Base-by-base conservation (phyloP, 192 early-diverging fungal genomes). In the Coemansia sp. region DNA sequence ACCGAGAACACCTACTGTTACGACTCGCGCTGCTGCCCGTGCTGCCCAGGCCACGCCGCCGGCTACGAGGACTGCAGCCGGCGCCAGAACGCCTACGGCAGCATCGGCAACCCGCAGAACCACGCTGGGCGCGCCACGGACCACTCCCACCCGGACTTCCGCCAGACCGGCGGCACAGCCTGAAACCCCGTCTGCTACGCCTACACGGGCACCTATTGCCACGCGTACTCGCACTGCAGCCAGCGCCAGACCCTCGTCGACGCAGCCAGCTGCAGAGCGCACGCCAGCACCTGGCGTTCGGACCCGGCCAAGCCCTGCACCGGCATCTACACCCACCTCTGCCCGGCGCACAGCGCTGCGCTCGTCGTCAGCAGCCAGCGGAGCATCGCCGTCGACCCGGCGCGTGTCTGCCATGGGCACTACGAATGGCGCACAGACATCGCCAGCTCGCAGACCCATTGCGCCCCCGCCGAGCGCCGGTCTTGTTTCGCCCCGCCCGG, bases 401-500 rank as follows among this genome's bases (percentile, higher is more conserved):
- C 33, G 46, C 7, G 46, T 48, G 23, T 7, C 53, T 13, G 39
- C 53, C 15, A 6, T 23, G 38, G 40, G 53, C 40, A 14, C 53
- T n/a, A 16, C 38, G 20, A 54, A 54, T 20, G 53, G 53, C 5
- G 21, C 35, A 3, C 51, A 13, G 35, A 36, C 51, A 39, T 54
- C 53, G 39, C 53, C 53, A 11, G 53, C 37, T 19, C 53, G 53
- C 33, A 54, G 33, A 23, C n/a, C 53, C 0, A 39, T 20, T 41
- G 39, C 53, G 26, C 38, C 39, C 18, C 21, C 46, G 6, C 13
- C 44, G 0, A 23, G 44, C 8, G 44, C 46, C 12, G 16, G 46
- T n/a, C 13, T 48, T 21, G 46, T 48, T 23, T 54, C 53, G 12
- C 53, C 53, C 13, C 53, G 53, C 30, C 53, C 53, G 21, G 53